Percentiles rank a stretch among this genome's conserved stretches.
Evolutionary conservation across 2,329 filamentous ascomycete genomes (phyloP).

Genomic region (Myrmaecium sp.): DNA sequence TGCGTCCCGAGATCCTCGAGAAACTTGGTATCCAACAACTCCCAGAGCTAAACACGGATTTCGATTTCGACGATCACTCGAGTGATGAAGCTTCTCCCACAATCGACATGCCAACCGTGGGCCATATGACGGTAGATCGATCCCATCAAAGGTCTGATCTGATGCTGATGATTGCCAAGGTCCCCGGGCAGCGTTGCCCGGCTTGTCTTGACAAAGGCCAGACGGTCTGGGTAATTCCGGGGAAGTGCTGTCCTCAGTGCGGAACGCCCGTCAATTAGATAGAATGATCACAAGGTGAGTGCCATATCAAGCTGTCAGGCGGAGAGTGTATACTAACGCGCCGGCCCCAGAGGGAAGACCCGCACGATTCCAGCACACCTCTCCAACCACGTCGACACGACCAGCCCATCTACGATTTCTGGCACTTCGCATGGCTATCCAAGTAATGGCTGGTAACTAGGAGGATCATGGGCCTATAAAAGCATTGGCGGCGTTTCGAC

Average conservation of each 20-base stretch:
- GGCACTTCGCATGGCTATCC: too few species aligned
- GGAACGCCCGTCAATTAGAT: slow-evolving; percentile 23
- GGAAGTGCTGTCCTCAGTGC: slow-evolving; percentile 22
- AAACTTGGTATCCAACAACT: slow-evolving; percentile 5
- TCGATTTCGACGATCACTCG: slow-evolving; percentile 3
- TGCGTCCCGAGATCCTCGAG: slow-evolving; percentile 5
- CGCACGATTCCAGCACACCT: too few species aligned
- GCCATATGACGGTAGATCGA: slow-evolving; percentile 8
- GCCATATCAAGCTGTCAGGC: too few species aligned
- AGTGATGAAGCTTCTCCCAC: slow-evolving; percentile 11
- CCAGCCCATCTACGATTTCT: too few species aligned
- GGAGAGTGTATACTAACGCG: too few species aligned
- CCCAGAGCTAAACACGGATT: slow-evolving; percentile 2
- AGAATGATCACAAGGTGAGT: too few species aligned
- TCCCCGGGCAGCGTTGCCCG: slow-evolving; percentile 22
- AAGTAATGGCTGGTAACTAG: too few species aligned
- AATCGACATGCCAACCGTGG: slow-evolving; percentile 18
- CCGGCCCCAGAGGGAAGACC: too few species aligned
- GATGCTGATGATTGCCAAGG: slow-evolving; percentile 9
- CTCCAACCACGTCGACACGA: too few species aligned
- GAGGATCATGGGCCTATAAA: too few species aligned
- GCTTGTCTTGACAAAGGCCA: slow-evolving; percentile 22
- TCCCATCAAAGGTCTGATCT: not conserved
- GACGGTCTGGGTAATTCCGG: slow-evolving; percentile 23
- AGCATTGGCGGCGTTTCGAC: too few species aligned